Base-by-base conservation (phyloP, 768 basidiomycete genomes). In the Xerocomus spinulosus region DNA sequence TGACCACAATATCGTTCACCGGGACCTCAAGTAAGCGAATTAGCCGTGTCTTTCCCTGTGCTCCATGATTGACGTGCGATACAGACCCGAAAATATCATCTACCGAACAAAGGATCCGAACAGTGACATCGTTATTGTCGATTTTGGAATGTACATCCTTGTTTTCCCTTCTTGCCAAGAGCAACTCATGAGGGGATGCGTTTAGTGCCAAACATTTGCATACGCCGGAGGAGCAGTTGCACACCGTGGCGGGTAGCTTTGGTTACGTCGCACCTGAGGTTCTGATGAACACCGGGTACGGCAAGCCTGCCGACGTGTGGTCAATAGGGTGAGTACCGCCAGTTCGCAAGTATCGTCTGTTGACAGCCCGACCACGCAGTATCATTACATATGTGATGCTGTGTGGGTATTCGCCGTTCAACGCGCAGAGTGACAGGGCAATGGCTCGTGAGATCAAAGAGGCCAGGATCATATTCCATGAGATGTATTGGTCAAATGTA, bases 321-420 rank as follows among this genome's bases (percentile, higher is more conserved):
- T 83, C 86, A 24, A 84, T 83, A 5, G 96, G 95, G 91, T 91
- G 54, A 32, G 81, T 67, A 15, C 26, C 24, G n/a, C 26, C 7
- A 43, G 23, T 40, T 7, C 29, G 3, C 35, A n/a, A 12, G 15
- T 23, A 15, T 49, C 14, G n/a, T n/a, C n/a, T n/a, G n/a, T n/a
- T 54, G 51, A 43, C 38, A 21, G 3, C n/a, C 26, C 30, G 2
- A 15, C 26, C 36, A 17, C 20, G 17, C 54, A 94, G 93, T 0
- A 80, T 98, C 53, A 97, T 99, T 56, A 87, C 94, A 15, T 98
- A 96, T 67, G 91, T 96, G 44, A 75, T 98, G 13, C 77, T 96
- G 2, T 95, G 95, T 59, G 95, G 95, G 2, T 98, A 98, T 70
- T 84, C 88, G 2, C 96, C 96, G 0, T 98, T 98, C 75, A 80